Evolutionary conservation across 2,329 filamentous ascomycete species (phyloP).

Genomic region (Falciphora oryzae): DNA sequence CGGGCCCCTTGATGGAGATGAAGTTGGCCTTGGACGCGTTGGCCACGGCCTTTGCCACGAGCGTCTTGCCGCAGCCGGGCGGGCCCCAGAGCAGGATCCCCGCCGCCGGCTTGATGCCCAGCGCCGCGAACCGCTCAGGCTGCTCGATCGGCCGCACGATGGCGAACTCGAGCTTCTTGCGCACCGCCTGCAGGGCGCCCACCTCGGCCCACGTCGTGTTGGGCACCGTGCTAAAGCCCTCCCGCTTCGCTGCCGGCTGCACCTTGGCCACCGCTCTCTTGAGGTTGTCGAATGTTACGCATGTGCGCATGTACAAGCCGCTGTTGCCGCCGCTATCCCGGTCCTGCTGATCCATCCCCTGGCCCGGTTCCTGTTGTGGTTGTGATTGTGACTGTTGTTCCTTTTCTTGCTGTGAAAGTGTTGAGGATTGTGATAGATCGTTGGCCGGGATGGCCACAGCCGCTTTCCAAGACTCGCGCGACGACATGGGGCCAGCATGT

Average conservation of each 20-base stretch:
- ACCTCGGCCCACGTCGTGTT: constrained; percentile 92
- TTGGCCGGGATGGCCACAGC: not conserved
- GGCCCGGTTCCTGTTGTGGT: not conserved
- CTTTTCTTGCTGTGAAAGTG: not conserved
- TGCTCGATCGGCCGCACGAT: constrained; percentile 86
- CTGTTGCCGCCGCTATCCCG: not conserved
- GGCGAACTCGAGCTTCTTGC: constrained; percentile 73
- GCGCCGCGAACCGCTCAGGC: constrained; percentile 67
- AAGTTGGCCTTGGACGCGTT: constrained; percentile 96
- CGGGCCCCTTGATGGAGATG: constrained; percentile 94
- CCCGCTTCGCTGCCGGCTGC: constrained; percentile 76
- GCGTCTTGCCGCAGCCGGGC: constrained; percentile 92
- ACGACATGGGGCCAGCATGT: not conserved
- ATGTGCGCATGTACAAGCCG: not conserved
- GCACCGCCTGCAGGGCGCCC: constrained; percentile 73
- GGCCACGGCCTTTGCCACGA: constrained; percentile 92
- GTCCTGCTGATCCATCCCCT: not conserved
- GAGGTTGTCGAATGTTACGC: constrained; percentile 55
- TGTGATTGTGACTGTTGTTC: not conserved
- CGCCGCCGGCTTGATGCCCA: constrained; percentile 75
- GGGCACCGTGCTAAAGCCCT: constrained; percentile 92
- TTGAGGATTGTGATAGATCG: not conserved
- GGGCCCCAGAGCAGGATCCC: constrained; percentile 95
- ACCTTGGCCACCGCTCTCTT: constrained; percentile 67
- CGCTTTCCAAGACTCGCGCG: not conserved